Base-by-base conservation (phyloP, 1,139 yeast species). In the Taiozyma onychis region DNA sequence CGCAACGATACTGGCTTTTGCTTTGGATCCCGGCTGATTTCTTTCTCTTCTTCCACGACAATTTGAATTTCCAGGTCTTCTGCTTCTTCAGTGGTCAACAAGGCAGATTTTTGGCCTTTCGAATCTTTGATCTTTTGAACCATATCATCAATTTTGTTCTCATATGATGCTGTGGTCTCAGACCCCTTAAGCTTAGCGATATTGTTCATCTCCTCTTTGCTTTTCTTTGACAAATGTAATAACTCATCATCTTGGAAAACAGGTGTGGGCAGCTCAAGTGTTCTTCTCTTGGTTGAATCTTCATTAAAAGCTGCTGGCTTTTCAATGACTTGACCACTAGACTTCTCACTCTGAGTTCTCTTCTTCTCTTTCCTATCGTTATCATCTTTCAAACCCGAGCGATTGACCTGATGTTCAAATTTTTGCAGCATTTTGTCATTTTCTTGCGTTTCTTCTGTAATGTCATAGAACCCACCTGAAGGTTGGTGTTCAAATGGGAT, bases 401-500 rank as follows among this genome's bases (percentile, higher is more conserved):
- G 66, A 9, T 73, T 68, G 1, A 84, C 82, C 18, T 66, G 60
- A 16, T 64, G 66, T 51, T 78, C 78, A 64, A 82, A 86, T 11
- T 65, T 65, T 2, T 54, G 58, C 44, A 74, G 66, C 4, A 73
- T 78, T 7, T 55, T 56, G 3, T 63, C 64, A 53, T 83, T 81
- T 3, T 56, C 56, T 3, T 60, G 62, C 14, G 68, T 66, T 63
- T 91, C 98, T 34, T 77, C 81, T 0, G 73, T 62, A 0, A 84
- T 81, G 60, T 87, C 95, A 63, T 85, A 87, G 16, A 80, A 67
- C 0, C 97, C 97, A 0, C 70, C 71, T 6, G 76, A 76, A 0
- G 96, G 95, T n/a, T 68, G 69, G 53, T 80, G 83, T 59, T 90
- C 95, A 61, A 87, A 86, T 0, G 93, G 89, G 16, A 91, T 81